Percentiles rank a stretch among this genome's conserved stretches.
These are phyloP conservation scores for Ceratocystis albifundus DNA, from an alignment of 2,329 filamentous ascomycete genomes.

Conservation along the genomic window DNA sequence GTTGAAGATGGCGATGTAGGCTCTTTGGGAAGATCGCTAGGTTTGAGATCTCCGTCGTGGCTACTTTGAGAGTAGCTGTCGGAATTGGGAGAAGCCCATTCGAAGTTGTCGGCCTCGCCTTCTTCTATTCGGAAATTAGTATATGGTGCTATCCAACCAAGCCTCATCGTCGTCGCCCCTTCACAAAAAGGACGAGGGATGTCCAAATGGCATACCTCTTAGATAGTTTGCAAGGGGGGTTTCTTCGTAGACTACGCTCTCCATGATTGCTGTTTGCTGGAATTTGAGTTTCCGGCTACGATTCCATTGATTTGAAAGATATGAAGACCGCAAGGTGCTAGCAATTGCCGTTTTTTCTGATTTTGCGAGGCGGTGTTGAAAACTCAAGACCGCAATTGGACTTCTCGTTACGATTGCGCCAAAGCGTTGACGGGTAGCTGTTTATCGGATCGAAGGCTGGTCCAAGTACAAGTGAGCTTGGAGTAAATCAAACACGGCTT, in stretches of 20 bases:
- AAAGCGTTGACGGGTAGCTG: neutral
- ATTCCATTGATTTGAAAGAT: conserved; percentile 10
- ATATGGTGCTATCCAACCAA: neutral
- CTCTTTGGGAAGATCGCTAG: conserved; percentile 16
- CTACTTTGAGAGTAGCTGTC: conserved; percentile 25
- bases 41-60: conserved; percentile 28
- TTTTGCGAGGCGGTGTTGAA: neutral
- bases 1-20: conserved; percentile 35
- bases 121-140: conserved; percentile 33
- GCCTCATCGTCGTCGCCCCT: conserved; percentile 17
- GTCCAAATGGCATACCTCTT: conserved; percentile 50
- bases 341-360: conserved; percentile 6
- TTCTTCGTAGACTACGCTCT: conserved; percentile 75
- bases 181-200: neutral
- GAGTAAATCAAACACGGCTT: neutral
- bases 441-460: neutral
- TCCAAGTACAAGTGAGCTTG: neutral
- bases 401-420: neutral
- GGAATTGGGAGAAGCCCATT: conserved; percentile 38
- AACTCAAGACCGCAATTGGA: neutral
- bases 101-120: conserved; percentile 38
- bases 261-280: conserved; percentile 45
- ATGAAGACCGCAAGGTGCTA: conserved; percentile 5
- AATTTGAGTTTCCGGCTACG: conserved; percentile 10
- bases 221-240: conserved; percentile 82